A percentile compares a stretch with the other conserved stretches of the same genome.
Evolutionary conservation across 192 early-diverging fungal species (phyloP).

Genomic region (Coemansia sp.): DNA sequence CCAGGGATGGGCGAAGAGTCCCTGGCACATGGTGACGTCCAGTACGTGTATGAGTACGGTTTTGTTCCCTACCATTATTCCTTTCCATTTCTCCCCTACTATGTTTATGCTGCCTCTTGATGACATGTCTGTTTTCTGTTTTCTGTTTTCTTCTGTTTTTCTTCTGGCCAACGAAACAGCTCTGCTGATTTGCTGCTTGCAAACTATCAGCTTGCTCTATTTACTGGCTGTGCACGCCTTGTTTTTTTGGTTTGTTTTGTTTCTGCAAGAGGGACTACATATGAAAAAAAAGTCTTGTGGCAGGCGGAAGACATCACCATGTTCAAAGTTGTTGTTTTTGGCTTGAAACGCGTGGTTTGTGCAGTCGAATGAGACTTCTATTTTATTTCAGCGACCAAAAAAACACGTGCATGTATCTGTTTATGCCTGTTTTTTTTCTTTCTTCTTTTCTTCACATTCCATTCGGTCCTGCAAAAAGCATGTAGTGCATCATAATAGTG

Average conservation of each 20-base stretch:
- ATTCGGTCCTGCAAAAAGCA: background rate
- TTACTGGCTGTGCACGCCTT: background rate
- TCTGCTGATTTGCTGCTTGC: background rate
- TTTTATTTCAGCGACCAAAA: no score
- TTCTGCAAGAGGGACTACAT: no score
- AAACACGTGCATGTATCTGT: no score
- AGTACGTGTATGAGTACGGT: conserved; percentile 58
- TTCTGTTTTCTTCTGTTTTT: background rate
- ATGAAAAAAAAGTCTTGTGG: no score
- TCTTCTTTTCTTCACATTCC: background rate
- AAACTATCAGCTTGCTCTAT: background rate
- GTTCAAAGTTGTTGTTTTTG: no score
- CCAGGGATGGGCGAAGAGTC: conserved; percentile 47
- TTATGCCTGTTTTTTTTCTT: background rate
- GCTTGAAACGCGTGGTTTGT: no score
- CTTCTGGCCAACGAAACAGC: background rate
- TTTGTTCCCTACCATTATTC: background rate
- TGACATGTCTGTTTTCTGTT: background rate
- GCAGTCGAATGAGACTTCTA: no score
- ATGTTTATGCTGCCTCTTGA: no score
- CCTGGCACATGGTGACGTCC: conserved; percentile 48
- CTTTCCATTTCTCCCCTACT: no score
- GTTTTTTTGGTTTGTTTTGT: no score
- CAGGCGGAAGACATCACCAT: background rate
- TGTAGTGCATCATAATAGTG: no score